Evolutionary conservation across 768 basidiomycete species (phyloP).

Genomic region (Exidia glandulosa): DNA sequence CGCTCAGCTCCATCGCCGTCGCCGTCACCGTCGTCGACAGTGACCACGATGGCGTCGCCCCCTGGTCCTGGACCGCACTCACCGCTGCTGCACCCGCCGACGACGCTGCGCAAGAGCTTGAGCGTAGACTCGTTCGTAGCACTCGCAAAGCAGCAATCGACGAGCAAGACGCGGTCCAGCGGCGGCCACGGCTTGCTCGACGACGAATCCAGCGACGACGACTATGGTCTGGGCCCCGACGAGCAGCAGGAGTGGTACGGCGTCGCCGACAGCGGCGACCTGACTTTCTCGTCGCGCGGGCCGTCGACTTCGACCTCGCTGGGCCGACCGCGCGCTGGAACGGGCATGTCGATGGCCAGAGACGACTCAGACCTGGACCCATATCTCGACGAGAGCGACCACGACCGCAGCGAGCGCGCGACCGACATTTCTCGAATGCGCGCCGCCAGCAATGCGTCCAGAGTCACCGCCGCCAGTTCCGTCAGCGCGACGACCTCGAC

Average conservation of each 20-base stretch:
- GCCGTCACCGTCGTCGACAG: too few relatives aligned
- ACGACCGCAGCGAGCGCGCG: background rate
- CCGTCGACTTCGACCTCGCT: too few relatives aligned
- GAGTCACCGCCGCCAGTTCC: too few relatives aligned
- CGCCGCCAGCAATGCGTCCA: background rate
- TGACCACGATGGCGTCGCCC: too few relatives aligned
- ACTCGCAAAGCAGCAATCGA: background rate
- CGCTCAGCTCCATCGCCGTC: too few relatives aligned
- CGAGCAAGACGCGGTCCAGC: background rate
- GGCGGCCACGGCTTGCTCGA: background rate
- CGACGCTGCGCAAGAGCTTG: slow-evolving; percentile 53
- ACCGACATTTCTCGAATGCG: background rate
- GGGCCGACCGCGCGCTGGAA: too few relatives aligned
- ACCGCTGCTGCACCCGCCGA: background rate
- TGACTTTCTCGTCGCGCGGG: background rate
- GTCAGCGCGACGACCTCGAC: too few relatives aligned
- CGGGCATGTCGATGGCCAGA: too few relatives aligned
- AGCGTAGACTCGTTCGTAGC: slow-evolving; percentile 66
- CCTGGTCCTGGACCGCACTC: too few relatives aligned
- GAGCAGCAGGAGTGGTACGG: background rate
- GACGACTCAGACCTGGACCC: background rate
- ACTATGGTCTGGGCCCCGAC: too few relatives aligned
- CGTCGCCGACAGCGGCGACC: background rate
- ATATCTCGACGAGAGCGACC: background rate
- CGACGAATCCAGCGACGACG: background rate